These are phyloP conservation scores for Blastomyces gilchristii DNA, from an alignment of 2,329 filamentous ascomycete species.

Conservation along the genomic window DNA sequence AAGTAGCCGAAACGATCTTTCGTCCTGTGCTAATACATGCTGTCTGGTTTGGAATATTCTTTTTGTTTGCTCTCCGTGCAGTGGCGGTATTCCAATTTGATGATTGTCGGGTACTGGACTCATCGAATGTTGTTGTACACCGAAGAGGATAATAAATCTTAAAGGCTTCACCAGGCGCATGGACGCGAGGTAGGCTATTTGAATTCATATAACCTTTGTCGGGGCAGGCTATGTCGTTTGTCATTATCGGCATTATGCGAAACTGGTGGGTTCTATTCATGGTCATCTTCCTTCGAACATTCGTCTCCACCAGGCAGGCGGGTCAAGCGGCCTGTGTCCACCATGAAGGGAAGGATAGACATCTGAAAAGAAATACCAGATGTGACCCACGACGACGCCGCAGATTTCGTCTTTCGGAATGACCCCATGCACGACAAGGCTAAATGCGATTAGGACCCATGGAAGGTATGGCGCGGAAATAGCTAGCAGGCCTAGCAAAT, in stretches of 20 bases:
- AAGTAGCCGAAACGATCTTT: neutral
- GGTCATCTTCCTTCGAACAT: constrained; percentile 54
- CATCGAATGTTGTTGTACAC: neutral
- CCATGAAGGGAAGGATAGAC: constrained; percentile 88
- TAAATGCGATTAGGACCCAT: constrained; percentile 91
- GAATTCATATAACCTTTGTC: neutral
- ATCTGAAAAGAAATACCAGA: constrained; percentile 97
- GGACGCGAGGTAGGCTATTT: neutral
- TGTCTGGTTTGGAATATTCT: neutral
- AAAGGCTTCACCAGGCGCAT: neutral
- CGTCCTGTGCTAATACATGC: neutral
- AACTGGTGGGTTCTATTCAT: constrained; percentile 26
- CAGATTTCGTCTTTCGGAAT: constrained; percentile 94
- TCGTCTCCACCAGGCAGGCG: constrained; percentile 79
- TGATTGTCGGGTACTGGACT: neutral
- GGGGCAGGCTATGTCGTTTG: constrained; percentile 34
- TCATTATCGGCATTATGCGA: constrained; percentile 48
- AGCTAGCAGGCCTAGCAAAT: constrained; percentile 76
- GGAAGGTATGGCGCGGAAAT: constrained; percentile 92
- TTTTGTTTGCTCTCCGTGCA: neutral
- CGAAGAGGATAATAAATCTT: neutral
- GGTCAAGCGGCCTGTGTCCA: constrained; percentile 75
- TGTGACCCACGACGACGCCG: constrained; percentile 85
- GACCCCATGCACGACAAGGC: constrained; percentile 76
- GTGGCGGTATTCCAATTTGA: neutral